Evolutionary conservation across 371 early-diverging fungal species (phyloP).

Genomic region (Mucor plumbeus): DNA sequence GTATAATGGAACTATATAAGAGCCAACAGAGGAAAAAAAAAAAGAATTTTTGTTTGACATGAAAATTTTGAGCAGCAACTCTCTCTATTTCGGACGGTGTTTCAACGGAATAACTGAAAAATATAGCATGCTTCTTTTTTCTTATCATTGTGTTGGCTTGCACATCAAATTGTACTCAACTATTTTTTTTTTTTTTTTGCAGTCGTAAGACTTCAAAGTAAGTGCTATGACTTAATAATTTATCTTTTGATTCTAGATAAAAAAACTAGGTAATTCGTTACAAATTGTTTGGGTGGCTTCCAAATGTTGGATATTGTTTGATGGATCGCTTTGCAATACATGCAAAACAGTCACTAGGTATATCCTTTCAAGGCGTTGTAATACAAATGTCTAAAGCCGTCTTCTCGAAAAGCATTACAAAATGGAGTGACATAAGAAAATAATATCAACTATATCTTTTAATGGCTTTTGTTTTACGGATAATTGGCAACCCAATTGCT

Average conservation of each 20-base stretch:
- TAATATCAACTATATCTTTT: too few relatives aligned
- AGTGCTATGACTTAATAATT: background rate
- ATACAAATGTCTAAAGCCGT: background rate
- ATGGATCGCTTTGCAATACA: background rate
- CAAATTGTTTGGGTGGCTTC: background rate
- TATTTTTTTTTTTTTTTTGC: background rate
- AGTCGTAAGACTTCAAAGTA: background rate
- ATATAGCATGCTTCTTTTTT: background rate
- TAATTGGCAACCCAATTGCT: too few relatives aligned
- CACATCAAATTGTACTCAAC: background rate
- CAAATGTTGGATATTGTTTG: background rate
- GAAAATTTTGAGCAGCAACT: constrained; percentile 10
- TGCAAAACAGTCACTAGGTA: background rate
- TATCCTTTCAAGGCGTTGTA: background rate
- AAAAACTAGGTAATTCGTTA: background rate
- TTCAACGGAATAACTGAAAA: background rate
- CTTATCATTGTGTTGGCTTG: background rate
- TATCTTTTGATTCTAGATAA: background rate
- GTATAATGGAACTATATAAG: constrained; percentile 9
- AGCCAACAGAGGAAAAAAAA: background rate
- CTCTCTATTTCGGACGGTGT: background rate
- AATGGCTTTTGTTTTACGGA: too few relatives aligned
- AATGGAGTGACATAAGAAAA: too few relatives aligned
- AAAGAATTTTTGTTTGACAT: constrained; percentile 5
- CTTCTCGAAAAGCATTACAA: background rate